Evolutionary conservation across 2,329 filamentous ascomycete genomes (phyloP).

Genomic region (Didymosphaeria variabile): DNA sequence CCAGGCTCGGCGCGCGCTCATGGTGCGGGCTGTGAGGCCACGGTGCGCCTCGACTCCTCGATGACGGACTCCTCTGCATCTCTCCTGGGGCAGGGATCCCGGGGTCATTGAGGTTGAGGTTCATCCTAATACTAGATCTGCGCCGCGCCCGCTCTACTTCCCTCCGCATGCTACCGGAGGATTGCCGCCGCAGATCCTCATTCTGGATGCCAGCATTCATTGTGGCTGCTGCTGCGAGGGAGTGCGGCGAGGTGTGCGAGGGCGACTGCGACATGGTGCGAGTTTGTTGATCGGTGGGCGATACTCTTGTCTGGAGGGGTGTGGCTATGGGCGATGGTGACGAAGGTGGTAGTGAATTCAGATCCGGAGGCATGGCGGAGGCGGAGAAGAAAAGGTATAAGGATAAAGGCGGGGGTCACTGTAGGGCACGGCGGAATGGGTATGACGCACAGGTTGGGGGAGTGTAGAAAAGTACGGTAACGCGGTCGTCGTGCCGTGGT

Average conservation of each 20-base stretch:
- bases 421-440: background rate
- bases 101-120: slow-evolving; percentile 77
- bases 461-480: background rate
- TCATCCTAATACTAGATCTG: slow-evolving; percentile 75
- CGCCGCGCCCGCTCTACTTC: slow-evolving; percentile 61
- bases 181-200: slow-evolving; percentile 60
- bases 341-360: slow-evolving; percentile 65
- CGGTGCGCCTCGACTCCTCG: slow-evolving; percentile 31
- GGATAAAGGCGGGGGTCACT: background rate
- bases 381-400: background rate
- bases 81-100: slow-evolving; percentile 73
- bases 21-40: slow-evolving; percentile 67
- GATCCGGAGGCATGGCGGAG: slow-evolving; percentile 61
- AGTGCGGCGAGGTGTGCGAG: slow-evolving; percentile 72
- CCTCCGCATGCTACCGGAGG: slow-evolving; percentile 60
- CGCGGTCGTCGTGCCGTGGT: slow-evolving; percentile 5
- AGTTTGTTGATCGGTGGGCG: slow-evolving; percentile 44
- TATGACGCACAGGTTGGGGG: background rate
- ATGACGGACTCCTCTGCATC: slow-evolving; percentile 62
- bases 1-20: slow-evolving; percentile 73
- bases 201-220: slow-evolving; percentile 79
- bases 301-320: slow-evolving; percentile 32
- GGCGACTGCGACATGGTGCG: slow-evolving; percentile 57
- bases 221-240: slow-evolving; percentile 78
- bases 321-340: slow-evolving; percentile 48